Evolutionary conservation across 2,329 filamentous ascomycete genomes (phyloP).

Genomic region (Akanthomyces muscarius): DNA sequence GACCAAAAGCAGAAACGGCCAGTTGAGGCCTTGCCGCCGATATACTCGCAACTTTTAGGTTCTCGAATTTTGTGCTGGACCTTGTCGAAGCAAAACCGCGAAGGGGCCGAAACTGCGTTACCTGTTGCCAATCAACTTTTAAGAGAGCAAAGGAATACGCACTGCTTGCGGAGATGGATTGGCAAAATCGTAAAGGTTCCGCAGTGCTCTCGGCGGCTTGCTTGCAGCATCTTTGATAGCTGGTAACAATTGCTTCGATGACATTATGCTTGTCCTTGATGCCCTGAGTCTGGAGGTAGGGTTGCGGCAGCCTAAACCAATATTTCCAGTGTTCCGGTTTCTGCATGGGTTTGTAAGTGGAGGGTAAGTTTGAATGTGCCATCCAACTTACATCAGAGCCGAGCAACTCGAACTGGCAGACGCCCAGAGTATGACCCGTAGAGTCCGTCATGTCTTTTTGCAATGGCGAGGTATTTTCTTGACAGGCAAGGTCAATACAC

Average conservation of each 20-base stretch:
- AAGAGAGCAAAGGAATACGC: background rate
- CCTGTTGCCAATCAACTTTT: conserved; percentile 16
- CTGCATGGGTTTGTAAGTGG: background rate
- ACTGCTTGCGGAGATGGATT: background rate
- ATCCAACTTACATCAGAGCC: background rate
- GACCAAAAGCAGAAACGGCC: no score
- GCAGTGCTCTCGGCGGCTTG: background rate
- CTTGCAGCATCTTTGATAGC: background rate
- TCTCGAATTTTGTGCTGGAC: no score
- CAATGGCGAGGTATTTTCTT: no score
- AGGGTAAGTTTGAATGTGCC: no score
- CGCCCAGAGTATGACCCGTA: no score
- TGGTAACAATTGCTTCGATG: no score
- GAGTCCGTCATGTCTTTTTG: background rate
- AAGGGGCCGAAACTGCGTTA: background rate
- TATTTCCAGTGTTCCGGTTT: background rate
- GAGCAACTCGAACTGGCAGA: background rate
- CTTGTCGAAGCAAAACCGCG: no score
- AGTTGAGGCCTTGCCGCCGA: no score
- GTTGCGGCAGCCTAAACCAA: background rate
- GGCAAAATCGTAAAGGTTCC: background rate
- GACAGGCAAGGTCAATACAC: background rate
- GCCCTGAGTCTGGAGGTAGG: no score
- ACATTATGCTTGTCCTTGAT: no score
- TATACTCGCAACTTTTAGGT: no score